phyloP scores from a whole-genome alignment of 2,329 filamentous ascomycete genomes.

The Pseudocercospora fijiensis region DNA sequence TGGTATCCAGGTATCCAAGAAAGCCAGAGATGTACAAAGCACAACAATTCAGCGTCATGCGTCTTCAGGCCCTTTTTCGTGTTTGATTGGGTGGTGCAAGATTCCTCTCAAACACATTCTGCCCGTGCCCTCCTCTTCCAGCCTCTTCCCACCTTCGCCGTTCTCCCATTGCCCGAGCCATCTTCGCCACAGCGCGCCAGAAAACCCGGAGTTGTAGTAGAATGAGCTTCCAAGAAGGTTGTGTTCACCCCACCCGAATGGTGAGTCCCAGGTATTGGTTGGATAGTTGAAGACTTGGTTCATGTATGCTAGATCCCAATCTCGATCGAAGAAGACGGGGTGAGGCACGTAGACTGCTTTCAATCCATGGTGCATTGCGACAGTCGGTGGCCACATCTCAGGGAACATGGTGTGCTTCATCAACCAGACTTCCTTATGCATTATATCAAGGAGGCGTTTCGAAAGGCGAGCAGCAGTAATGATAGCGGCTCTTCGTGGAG shows the following conservation, averaged over 20 bases:
- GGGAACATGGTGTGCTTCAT: conserved; percentile 72
- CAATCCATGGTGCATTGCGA: conserved; percentile 72
- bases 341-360: conserved; percentile 78
- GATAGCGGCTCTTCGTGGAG: conserved; percentile 73
- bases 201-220: conserved; percentile 53
- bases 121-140: conserved; percentile 43
- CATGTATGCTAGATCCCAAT: conserved; percentile 58
- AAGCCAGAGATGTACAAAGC: background rate
- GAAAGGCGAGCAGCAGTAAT: conserved; percentile 74
- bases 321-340: conserved; percentile 75
- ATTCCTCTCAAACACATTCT: conserved; percentile 49
- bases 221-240: conserved; percentile 53
- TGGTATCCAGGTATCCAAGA: background rate
- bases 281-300: conserved; percentile 52
- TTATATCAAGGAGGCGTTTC: conserved; percentile 67
- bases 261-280: conserved; percentile 45
- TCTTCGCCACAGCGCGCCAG: conserved; percentile 49
- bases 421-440: conserved; percentile 73
- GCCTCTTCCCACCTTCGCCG: conserved; percentile 38
- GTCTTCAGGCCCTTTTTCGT: conserved; percentile 43
- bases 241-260: conserved; percentile 54
- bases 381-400: conserved; percentile 75
- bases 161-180: conserved; percentile 52
- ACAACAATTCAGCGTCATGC: background rate
- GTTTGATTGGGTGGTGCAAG: conserved; percentile 52